These are phyloP conservation scores for Phalaenopsis aphrodite DNA, from an alignment of 106 monocot genomes.

Conservation along the genomic window DNA sequence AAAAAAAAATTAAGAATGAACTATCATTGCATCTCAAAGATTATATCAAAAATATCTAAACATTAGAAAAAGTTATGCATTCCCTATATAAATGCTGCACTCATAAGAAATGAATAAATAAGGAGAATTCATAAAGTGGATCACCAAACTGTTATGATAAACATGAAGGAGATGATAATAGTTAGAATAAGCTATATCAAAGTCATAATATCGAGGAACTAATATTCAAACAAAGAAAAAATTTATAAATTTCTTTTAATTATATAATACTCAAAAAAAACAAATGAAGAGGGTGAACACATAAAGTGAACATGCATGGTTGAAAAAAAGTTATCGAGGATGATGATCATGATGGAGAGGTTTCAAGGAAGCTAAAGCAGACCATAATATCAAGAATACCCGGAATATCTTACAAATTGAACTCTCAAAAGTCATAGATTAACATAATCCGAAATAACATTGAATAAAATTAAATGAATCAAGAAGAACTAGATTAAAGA, in stretches of 20 bases:
- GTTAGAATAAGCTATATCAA: neutral
- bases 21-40: neutral
- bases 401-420: neutral
- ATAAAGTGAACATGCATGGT: neutral
- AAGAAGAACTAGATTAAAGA: neutral
- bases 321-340: neutral
- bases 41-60: neutral
- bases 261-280: neutral
- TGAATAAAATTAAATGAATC: neutral
- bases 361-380: neutral
- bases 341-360: neutral
- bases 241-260: neutral
- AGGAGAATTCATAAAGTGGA: neutral
- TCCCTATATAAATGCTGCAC: neutral
- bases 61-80: neutral
- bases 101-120: neutral
- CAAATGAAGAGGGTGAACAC: neutral
- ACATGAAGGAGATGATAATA: neutral
- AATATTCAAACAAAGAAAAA: neutral
- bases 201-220: neutral
- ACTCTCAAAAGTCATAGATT: neutral
- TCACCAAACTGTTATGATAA: neutral
- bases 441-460: neutral
- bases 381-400: neutral
- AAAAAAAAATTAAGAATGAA: neutral